phyloP scores from a whole-genome alignment of 2,329 filamentous ascomycete genomes.

The Pleomassaria siparia region DNA sequence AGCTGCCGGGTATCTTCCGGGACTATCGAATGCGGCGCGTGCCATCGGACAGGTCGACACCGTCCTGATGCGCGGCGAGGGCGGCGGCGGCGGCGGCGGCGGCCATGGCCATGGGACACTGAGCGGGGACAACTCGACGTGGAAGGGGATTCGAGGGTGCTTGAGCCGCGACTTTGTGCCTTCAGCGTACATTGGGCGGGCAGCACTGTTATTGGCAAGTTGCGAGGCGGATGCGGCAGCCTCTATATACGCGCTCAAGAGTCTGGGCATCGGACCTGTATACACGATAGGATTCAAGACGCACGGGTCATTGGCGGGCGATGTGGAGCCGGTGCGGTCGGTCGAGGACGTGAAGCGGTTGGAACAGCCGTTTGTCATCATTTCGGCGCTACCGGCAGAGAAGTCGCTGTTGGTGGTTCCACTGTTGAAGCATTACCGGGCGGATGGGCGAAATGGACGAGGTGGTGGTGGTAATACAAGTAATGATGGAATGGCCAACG shows the following conservation, averaged over 20 bases:
- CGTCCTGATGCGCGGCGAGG: slow-evolving; percentile 64
- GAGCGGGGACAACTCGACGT: slow-evolving; percentile 78
- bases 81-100: too few relatives aligned
- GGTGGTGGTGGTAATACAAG: slow-evolving; percentile 11
- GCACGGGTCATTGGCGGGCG: slow-evolving; percentile 61
- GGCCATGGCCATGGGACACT: slow-evolving; percentile 51
- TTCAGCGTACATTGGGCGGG: slow-evolving; percentile 74
- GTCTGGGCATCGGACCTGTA: slow-evolving; percentile 73
- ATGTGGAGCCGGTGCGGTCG: slow-evolving; percentile 65
- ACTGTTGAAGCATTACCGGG: slow-evolving; percentile 70
- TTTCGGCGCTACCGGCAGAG: slow-evolving; percentile 76
- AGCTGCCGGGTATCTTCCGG: slow-evolving; percentile 60
- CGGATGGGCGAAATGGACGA: slow-evolving; percentile 46
- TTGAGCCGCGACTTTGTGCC: slow-evolving; percentile 80
- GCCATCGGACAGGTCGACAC: slow-evolving; percentile 82
- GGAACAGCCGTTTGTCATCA: slow-evolving; percentile 77
- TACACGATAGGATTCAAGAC: slow-evolving; percentile 79
- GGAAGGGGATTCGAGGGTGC: slow-evolving; percentile 82
- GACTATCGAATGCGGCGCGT: slow-evolving; percentile 72
- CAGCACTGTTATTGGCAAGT: slow-evolving; percentile 74
- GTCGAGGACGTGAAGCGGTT: slow-evolving; percentile 80
- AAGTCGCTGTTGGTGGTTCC: slow-evolving; percentile 79
- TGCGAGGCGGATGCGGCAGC: slow-evolving; percentile 75
- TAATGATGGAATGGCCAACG: slow-evolving; percentile 9
- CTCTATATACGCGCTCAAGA: slow-evolving; percentile 75